These are phyloP conservation scores for Cyclostephanos tholiformis DNA, from an alignment of 108 stramenopile species.

Conservation along the genomic window DNA sequence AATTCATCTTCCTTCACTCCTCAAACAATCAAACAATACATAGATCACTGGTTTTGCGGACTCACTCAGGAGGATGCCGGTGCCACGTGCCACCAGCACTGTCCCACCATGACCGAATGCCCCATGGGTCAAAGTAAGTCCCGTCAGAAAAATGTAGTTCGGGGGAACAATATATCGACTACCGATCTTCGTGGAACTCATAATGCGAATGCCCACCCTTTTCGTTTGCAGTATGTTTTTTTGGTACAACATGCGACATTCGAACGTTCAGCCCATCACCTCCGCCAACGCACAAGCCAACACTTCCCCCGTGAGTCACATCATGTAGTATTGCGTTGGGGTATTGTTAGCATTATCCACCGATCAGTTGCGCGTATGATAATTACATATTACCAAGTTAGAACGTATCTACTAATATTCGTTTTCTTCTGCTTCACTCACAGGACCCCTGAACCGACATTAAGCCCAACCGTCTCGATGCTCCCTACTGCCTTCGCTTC, in stretches of 20 bases:
- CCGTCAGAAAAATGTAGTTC: neutral
- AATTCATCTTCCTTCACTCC: neutral
- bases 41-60: conserved; percentile 46
- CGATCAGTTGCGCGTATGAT: neutral
- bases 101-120: conserved; percentile 36
- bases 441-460: neutral
- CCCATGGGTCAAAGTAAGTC: conserved; percentile 38
- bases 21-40: too few species aligned
- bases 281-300: neutral
- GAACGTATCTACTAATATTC: neutral
- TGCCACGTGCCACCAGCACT: conserved; percentile 23
- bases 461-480: conserved; percentile 9
- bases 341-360: neutral
- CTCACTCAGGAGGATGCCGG: conserved; percentile 30
- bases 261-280: conserved; percentile 35
- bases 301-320: conserved; percentile 14
- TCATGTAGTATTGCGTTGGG: neutral
- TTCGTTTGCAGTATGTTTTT: conserved; percentile 26
- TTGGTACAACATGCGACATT: conserved; percentile 30
- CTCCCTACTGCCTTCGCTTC: conserved; percentile 14
- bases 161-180: neutral
- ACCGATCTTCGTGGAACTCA: neutral
- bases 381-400: too few species aligned
- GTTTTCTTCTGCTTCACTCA: neutral
- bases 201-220: too few species aligned